Evolutionary conservation across 345 rosid genomes (phyloP).

Genomic region (Adansonia digitata): DNA sequence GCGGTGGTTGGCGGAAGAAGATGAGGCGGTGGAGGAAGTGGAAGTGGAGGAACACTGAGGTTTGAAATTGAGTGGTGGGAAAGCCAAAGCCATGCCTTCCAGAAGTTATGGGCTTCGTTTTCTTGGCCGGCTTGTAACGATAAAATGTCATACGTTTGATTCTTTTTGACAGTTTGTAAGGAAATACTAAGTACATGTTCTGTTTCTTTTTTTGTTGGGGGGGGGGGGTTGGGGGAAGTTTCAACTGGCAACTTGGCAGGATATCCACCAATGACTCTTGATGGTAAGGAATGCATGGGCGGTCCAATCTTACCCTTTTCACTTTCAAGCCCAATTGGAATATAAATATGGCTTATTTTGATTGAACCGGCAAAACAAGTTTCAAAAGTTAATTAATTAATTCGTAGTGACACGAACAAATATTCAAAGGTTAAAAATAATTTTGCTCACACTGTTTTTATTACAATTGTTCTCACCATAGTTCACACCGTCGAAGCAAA

Average conservation of each 20-base stretch:
- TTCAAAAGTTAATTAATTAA: too few relatives aligned
- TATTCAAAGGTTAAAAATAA: too few relatives aligned
- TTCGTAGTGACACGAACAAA: too few relatives aligned
- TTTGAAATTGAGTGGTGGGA: constrained; percentile 37
- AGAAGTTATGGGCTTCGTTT: not conserved
- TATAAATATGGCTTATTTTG: too few relatives aligned
- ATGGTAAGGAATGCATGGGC: not conserved
- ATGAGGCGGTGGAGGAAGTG: constrained; percentile 20
- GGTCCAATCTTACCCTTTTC: too few relatives aligned
- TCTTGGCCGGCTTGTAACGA: not conserved
- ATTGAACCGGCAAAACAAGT: too few relatives aligned
- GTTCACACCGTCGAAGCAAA: too few relatives aligned
- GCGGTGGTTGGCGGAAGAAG: constrained; percentile 32
- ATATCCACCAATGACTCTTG: not conserved
- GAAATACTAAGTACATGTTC: not conserved
- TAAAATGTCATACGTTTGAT: not conserved
- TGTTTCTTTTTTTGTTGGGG: too few relatives aligned
- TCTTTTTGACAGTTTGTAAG: not conserved
- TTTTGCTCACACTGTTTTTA: too few relatives aligned
- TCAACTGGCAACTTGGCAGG: not conserved
- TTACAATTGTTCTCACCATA: too few relatives aligned
- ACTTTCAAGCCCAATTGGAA: too few relatives aligned
- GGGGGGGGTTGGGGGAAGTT: too few relatives aligned
- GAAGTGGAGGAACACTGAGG: constrained; percentile 24
- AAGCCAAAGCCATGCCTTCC: constrained; percentile 37